phyloP scores from a whole-genome alignment of 768 basidiomycete species.

The Leccinum longicurvipes region DNA sequence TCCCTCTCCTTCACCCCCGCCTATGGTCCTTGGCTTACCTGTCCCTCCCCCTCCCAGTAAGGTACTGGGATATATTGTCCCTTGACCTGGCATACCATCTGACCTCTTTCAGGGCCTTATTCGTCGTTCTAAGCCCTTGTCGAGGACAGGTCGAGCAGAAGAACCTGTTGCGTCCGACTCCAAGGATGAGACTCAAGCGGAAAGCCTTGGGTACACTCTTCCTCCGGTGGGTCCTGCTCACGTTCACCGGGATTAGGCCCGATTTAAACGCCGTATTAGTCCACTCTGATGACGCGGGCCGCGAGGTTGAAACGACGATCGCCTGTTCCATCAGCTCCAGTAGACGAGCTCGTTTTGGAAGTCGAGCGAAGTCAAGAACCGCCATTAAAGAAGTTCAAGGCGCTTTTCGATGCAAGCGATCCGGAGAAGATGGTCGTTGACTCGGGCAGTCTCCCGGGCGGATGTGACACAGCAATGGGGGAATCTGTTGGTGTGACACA shows the following conservation, averaged over 20 bases:
- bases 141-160: constrained; percentile 9
- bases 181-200: constrained; percentile 11
- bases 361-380: constrained; percentile 39
- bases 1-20: constrained; percentile 19
- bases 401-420: constrained; percentile 64
- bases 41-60: constrained; percentile 27
- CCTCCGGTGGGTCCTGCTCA: constrained; percentile 23
- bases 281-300: constrained; percentile 39
- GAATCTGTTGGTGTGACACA: constrained; percentile 13
- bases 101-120: constrained; percentile 19
- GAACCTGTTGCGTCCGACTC: neutral
- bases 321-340: constrained; percentile 30
- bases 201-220: constrained; percentile 12
- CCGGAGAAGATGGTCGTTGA: constrained; percentile 41
- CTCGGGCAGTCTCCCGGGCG: constrained; percentile 10
- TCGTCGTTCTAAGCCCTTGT: constrained; percentile 20
- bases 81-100: neutral
- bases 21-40: constrained; percentile 14
- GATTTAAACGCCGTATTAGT: constrained; percentile 25
- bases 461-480: constrained; percentile 7
- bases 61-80: neutral
- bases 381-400: constrained; percentile 66
- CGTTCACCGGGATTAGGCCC: neutral
- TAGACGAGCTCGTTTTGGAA: constrained; percentile 15
- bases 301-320: constrained; percentile 55